A percentile compares a stretch with the other conserved stretches of the same genome.
phyloP scores from a whole-genome alignment of 768 basidiomycete species.

The Boletus sp. region DNA sequence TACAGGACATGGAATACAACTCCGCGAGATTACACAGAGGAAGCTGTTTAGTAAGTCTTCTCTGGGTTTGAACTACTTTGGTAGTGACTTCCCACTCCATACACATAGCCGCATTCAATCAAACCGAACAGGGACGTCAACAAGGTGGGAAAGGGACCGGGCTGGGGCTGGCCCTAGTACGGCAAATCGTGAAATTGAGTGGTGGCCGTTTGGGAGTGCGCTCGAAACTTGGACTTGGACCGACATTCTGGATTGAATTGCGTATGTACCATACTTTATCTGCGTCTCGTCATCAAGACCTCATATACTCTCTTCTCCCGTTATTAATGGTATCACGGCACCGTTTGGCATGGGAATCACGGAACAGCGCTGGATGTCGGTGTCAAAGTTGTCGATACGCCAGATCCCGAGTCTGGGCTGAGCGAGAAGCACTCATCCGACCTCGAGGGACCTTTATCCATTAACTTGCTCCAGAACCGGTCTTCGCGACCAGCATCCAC shows the following conservation, averaged over 20 bases:
- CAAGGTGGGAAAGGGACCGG: constrained; percentile 77
- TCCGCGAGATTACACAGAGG: constrained; percentile 65
- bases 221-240: constrained; percentile 65
- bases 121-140: constrained; percentile 72
- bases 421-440: constrained; percentile 20
- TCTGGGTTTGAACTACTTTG: not conserved
- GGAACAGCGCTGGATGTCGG: constrained; percentile 64
- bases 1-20: constrained; percentile 64
- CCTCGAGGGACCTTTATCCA: constrained; percentile 28
- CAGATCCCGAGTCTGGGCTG: constrained; percentile 23
- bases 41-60: constrained; percentile 64
- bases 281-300: constrained; percentile 8
- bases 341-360: constrained; percentile 2
- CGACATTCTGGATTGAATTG: constrained; percentile 87
- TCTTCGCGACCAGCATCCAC: constrained; percentile 4
- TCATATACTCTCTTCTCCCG: constrained; percentile 7
- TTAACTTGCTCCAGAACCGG: constrained; percentile 22
- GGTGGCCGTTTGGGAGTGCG: constrained; percentile 73
- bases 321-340: constrained; percentile 6
- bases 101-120: constrained; percentile 64
- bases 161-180: constrained; percentile 71
- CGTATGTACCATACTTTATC: constrained; percentile 37
- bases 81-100: constrained; percentile 6
- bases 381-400: constrained; percentile 41
- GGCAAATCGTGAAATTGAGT: constrained; percentile 74